Evolutionary conservation across 345 rosid genomes (phyloP).

Genomic region (Acer yangbiense): DNA sequence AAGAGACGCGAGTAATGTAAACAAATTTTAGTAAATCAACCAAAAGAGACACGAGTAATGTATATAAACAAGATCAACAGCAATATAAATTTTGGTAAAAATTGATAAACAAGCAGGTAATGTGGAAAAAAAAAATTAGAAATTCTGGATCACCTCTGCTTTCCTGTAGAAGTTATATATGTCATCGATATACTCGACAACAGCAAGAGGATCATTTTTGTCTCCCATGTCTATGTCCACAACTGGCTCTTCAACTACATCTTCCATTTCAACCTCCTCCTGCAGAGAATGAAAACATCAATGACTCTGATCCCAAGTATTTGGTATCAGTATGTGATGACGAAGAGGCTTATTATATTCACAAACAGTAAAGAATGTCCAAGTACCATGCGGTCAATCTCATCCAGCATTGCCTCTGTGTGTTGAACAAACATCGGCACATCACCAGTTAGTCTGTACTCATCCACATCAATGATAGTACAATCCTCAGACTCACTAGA

Average conservation of each 20-base stretch:
- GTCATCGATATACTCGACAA: constrained; percentile 79
- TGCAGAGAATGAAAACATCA: constrained; percentile 22
- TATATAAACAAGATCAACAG: too few relatives aligned
- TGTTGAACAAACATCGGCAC: constrained; percentile 89
- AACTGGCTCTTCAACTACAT: constrained; percentile 50
- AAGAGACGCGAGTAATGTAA: too few relatives aligned
- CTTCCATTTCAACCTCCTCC: constrained; percentile 95
- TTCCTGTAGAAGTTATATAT: constrained; percentile 65
- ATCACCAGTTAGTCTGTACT: constrained; percentile 27
- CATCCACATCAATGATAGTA: constrained; percentile 53
- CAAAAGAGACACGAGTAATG: too few relatives aligned
- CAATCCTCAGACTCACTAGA: constrained; percentile 42
- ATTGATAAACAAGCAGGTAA: neutral
- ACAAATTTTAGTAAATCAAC: neutral
- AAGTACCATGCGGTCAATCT: constrained; percentile 83
- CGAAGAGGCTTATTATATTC: too few relatives aligned
- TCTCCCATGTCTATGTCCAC: constrained; percentile 76
- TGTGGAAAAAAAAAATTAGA: neutral
- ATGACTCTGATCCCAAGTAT: neutral
- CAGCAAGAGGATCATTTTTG: constrained; percentile 74
- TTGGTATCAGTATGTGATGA: neutral
- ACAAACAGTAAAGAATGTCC: neutral
- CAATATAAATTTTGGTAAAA: too few relatives aligned
- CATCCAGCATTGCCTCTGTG: constrained; percentile 87
- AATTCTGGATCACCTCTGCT: constrained; percentile 58